phyloP scores from a whole-genome alignment of 331 rosid species.

The Saraca asoca region DNA sequence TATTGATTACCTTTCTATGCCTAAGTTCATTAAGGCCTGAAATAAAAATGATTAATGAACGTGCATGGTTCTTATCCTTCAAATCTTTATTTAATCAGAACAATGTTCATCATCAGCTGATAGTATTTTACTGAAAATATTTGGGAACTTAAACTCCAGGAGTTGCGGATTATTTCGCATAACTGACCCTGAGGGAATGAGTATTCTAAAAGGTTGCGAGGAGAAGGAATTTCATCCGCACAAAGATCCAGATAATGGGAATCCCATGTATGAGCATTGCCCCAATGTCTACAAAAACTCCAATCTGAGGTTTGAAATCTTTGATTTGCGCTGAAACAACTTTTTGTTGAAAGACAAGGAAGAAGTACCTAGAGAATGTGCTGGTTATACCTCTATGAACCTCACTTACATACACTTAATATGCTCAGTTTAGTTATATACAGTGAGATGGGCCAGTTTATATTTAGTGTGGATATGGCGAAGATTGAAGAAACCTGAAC shows the following conservation, averaged over 20 bases:
- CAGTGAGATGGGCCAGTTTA: no score
- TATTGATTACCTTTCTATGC: no score
- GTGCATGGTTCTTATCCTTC: no score
- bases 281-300: slow-evolving; percentile 71
- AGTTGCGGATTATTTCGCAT: slow-evolving; percentile 71
- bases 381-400: slow-evolving; percentile 7
- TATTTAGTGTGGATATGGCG: no score
- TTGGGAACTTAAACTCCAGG: slow-evolving; percentile 37
- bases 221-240: slow-evolving; percentile 74
- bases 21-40: no score
- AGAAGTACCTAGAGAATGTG: slow-evolving; percentile 5
- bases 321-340: slow-evolving; percentile 65
- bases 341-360: slow-evolving; percentile 13
- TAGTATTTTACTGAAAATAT: slow-evolving; percentile 1
- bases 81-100: no score
- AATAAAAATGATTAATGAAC: no score
- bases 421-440: slow-evolving; percentile 17
- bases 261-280: slow-evolving; percentile 64
- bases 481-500: no score
- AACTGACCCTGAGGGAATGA: slow-evolving; percentile 76
- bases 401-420: not conserved
- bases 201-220: slow-evolving; percentile 54
- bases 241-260: slow-evolving; percentile 59
- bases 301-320: slow-evolving; percentile 78
- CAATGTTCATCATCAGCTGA: no score